A percentile compares a stretch with the other conserved stretches of the same genome.
These are phyloP conservation scores for Cercospora beticola DNA, from an alignment of 2,329 filamentous ascomycete species.

Conservation along the genomic window DNA sequence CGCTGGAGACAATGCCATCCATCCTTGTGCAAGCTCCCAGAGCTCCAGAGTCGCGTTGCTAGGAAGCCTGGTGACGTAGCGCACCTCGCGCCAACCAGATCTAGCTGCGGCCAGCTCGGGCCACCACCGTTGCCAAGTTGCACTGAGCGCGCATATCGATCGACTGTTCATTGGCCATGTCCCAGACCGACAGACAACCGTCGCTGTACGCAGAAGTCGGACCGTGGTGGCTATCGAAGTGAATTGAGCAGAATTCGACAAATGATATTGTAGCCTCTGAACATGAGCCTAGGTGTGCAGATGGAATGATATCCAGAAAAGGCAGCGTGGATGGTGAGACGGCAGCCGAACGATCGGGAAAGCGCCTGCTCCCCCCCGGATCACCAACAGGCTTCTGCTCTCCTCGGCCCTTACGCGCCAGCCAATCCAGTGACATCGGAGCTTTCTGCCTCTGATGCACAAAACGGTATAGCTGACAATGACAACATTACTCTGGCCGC, in stretches of 20 bases:
- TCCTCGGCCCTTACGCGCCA: not conserved
- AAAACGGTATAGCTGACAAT: slow-evolving; percentile 41
- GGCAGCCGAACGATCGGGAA: not conserved
- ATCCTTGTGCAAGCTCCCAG: not conserved
- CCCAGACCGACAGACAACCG: not conserved
- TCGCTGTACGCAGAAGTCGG: not conserved
- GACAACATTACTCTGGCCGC: slow-evolving; percentile 63
- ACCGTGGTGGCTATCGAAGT: not conserved
- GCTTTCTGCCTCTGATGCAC: not conserved
- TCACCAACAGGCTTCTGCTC: not conserved
- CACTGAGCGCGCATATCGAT: not conserved
- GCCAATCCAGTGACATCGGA: not conserved
- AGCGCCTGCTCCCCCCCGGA: slow-evolving; percentile 4
- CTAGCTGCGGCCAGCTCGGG: not conserved
- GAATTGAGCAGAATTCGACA: not conserved
- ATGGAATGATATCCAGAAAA: not conserved
- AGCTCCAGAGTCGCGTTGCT: not conserved
- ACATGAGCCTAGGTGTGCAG: not conserved
- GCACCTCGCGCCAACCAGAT: not conserved
- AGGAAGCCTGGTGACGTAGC: not conserved
- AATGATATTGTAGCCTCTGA: not conserved
- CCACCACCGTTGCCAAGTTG: not conserved
- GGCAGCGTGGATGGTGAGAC: not conserved
- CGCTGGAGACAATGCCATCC: not conserved
- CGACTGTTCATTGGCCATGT: not conserved